These are phyloP conservation scores for Tolypocladium pustulatum DNA, from an alignment of 2,329 filamentous ascomycete species.

Conservation along the genomic window DNA sequence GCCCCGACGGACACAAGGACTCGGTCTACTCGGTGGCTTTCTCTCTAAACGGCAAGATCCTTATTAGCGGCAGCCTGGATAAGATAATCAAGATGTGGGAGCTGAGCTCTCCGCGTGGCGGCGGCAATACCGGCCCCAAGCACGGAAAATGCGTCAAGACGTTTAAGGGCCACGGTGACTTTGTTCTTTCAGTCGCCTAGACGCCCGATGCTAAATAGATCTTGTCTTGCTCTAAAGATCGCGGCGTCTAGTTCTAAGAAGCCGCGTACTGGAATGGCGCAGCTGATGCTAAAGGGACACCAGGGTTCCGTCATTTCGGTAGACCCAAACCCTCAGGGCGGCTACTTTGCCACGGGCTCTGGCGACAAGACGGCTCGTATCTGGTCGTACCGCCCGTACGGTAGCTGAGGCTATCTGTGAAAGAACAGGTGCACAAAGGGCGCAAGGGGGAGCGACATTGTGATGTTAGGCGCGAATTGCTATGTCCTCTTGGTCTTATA, in stretches of 20 bases:
- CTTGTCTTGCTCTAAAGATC: conserved; percentile 92
- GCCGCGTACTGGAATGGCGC: conserved; percentile 79
- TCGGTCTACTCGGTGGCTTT: conserved; percentile 96
- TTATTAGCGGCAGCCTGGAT: conserved; percentile 89
- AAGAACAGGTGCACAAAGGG: no score
- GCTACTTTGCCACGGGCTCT: conserved; percentile 88
- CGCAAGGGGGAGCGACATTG: no score
- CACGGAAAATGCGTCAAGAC: conserved; percentile 91
- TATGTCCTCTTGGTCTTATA: no score
- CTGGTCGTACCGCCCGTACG: conserved; percentile 71
- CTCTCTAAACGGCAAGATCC: conserved; percentile 81
- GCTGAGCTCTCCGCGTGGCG: conserved; percentile 61
- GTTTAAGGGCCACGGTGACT: conserved; percentile 96
- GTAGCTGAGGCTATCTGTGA: no score
- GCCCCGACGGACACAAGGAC: conserved; percentile 91
- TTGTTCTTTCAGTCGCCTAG: conserved; percentile 88
- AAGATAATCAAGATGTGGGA: conserved; percentile 99
- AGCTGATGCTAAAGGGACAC: conserved; percentile 97
- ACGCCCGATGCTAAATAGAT: conserved; percentile 94
- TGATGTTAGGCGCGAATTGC: no score
- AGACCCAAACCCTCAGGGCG: conserved; percentile 78
- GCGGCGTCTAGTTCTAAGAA: conserved; percentile 99
- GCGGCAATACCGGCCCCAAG: conserved; percentile 58
- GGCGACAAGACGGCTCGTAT: conserved; percentile 97
- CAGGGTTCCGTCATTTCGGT: conserved; percentile 99